Evolutionary conservation across 179 eudicot species (phyloP).

Genomic region (Silene noctiflora): DNA sequence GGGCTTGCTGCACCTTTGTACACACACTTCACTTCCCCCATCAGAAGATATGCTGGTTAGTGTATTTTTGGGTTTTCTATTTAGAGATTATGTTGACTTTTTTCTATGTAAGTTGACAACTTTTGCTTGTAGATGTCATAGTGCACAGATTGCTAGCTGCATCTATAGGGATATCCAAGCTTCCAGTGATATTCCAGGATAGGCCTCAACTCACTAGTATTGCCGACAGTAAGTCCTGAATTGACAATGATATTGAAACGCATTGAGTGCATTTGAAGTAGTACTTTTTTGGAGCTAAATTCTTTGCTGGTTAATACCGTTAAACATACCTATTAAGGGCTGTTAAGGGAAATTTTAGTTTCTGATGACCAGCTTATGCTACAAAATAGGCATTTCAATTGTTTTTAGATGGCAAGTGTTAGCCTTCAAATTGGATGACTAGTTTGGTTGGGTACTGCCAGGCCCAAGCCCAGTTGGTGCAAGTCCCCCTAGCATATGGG

Average conservation of each 20-base stretch:
- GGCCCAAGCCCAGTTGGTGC: not conserved
- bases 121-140: conserved; percentile 66
- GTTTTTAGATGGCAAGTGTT: not conserved
- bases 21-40: conserved; percentile 97
- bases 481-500: not conserved
- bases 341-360: not conserved
- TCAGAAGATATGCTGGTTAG: conserved; percentile 89
- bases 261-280: not conserved
- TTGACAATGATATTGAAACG: not conserved
- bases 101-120: not conserved
- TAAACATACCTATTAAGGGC: not conserved
- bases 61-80: not conserved
- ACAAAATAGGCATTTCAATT: too few relatives aligned
- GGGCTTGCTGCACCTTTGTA: conserved; percentile 90
- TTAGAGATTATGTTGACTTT: not conserved
- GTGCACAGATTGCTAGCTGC: conserved; percentile 97
- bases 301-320: not conserved
- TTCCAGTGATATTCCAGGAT: conserved; percentile 80
- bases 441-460: conserved; percentile 5
- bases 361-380: not conserved
- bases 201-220: conserved; percentile 74
- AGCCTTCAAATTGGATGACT: not conserved
- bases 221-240: conserved; percentile 78
- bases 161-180: conserved; percentile 74
- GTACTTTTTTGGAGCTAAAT: not conserved